Conservation (phyloP, 2,329 filamentous ascomycete species). For the Mycocentrospora acerina region DNA sequence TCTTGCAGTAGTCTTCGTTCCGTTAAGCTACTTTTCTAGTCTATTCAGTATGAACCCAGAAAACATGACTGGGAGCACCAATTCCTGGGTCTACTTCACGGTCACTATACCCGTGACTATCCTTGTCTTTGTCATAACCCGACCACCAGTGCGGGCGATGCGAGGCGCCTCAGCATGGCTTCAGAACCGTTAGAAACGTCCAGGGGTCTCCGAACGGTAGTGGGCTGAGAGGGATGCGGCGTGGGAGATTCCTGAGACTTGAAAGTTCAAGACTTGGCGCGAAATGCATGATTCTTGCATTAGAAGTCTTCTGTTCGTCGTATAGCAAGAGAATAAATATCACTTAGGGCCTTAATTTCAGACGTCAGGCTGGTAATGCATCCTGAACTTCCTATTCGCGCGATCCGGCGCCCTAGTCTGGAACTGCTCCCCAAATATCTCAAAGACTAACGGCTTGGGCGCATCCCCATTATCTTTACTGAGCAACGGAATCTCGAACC, state of each 20-base stretch:
- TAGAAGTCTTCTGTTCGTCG: no score
- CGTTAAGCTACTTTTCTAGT: slow-evolving; percentile 16
- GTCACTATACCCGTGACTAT: slow-evolving; percentile 13
- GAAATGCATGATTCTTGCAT: no score
- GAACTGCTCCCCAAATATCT: slow-evolving; percentile 86
- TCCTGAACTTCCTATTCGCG: slow-evolving; percentile 89
- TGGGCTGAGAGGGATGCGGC: no score
- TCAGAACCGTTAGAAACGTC: no score
- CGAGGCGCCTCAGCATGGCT: no score
- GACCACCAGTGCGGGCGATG: no score
- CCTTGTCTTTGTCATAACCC: no score
- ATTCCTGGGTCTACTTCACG: slow-evolving; percentile 22
- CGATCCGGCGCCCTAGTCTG: slow-evolving; percentile 79
- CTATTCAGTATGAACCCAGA: slow-evolving; percentile 22
- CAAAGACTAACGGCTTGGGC: slow-evolving; percentile 66
- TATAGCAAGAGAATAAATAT: no score
- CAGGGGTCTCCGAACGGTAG: no score
- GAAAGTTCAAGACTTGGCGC: no score
- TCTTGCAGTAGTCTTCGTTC: slow-evolving; percentile 23
- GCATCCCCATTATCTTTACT: slow-evolving; percentile 21
- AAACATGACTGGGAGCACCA: slow-evolving; percentile 3
- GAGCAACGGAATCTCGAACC: slow-evolving; percentile 65
- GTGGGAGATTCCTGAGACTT: no score
- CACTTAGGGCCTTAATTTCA: slow-evolving; percentile 50
- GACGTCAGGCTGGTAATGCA: slow-evolving; percentile 73